phyloP scores from a whole-genome alignment of 768 basidiomycete species.

The Mycena epipterygia region DNA sequence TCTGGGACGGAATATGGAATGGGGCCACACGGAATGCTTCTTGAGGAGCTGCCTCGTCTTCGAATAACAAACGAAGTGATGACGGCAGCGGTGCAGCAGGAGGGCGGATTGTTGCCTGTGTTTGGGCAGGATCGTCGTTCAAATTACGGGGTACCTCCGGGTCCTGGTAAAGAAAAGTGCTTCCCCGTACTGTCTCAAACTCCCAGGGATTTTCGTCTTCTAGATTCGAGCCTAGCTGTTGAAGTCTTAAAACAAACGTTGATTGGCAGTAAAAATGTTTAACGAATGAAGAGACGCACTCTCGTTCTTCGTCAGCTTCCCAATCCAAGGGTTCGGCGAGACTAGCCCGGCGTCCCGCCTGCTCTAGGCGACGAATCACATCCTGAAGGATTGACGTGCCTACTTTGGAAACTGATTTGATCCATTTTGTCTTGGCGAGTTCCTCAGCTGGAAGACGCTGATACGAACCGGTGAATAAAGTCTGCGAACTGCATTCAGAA shows the following conservation, averaged over 20 bases:
- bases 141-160: not conserved
- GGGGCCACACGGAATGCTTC: constrained; percentile 60
- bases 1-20: constrained; percentile 44
- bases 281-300: constrained; percentile 51
- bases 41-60: constrained; percentile 59
- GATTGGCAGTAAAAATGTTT: not conserved
- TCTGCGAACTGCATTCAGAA: not conserved
- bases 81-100: constrained; percentile 65
- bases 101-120: constrained; percentile 44
- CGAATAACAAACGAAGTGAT: constrained; percentile 85
- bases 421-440: constrained; percentile 90
- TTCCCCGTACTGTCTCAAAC: constrained; percentile 79
- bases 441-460: constrained; percentile 94
- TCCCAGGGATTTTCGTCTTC: constrained; percentile 72
- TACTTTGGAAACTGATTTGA: constrained; percentile 79
- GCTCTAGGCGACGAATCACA: constrained; percentile 82
- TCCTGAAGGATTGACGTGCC: constrained; percentile 82
- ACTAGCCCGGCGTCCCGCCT: constrained; percentile 83
- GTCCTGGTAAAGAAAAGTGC: constrained; percentile 13
- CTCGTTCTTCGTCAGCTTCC: constrained; percentile 77
- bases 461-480: not conserved
- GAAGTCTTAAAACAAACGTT: constrained; percentile 28
- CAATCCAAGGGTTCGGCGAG: constrained; percentile 79
- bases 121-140: constrained; percentile 8
- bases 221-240: constrained; percentile 36